Percentiles rank a stretch among this genome's conserved stretches.
phyloP scores from a whole-genome alignment of 805 yeast species.

The Limtongia smithiae region DNA sequence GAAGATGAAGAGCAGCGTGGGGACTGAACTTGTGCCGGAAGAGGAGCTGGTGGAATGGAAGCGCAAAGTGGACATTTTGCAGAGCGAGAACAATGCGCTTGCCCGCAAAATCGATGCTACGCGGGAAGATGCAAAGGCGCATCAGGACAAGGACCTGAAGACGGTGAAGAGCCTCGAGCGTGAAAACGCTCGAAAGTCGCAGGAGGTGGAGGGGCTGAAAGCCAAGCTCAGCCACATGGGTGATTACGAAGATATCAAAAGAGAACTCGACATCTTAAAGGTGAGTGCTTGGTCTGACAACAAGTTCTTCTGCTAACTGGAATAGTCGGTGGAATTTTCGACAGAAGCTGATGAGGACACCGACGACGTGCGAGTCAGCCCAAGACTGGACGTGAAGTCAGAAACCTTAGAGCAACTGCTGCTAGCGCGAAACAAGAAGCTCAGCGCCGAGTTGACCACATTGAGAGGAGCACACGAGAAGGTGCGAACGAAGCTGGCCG shows the following conservation, averaged over 20 bases:
- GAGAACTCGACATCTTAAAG: conserved; percentile 67
- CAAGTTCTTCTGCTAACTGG: conserved; percentile 53
- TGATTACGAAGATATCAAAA: conserved; percentile 79
- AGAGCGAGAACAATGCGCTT: conserved; percentile 40
- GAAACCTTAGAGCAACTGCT: conserved; percentile 54
- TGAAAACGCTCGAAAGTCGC: conserved; percentile 40
- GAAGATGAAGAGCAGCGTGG: conserved; percentile 36
- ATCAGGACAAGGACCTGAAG: conserved; percentile 7
- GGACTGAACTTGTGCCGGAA: conserved; percentile 27
- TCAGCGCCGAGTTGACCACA: conserved; percentile 66
- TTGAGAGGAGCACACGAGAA: conserved; percentile 58
- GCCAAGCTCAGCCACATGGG: conserved; percentile 48
- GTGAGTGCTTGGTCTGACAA: no score
- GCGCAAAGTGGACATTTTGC: conserved; percentile 44
- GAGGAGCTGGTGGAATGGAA: conserved; percentile 41
- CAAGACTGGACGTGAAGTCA: conserved; percentile 13
- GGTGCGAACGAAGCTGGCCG: conserved; percentile 41
- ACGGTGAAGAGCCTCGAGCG: conserved; percentile 11
- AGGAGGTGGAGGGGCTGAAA: conserved; percentile 52
- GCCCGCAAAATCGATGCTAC: conserved; percentile 20
- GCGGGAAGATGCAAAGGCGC: conserved; percentile 17
- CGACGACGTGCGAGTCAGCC: conserved; percentile 31
- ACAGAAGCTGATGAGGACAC: conserved; percentile 36
- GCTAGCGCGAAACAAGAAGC: conserved; percentile 64
- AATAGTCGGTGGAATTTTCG: conserved; percentile 32